Evolutionary conservation across 2,329 filamentous ascomycete species (phyloP).

Genomic region (Fusarium pseudograminearum): DNA sequence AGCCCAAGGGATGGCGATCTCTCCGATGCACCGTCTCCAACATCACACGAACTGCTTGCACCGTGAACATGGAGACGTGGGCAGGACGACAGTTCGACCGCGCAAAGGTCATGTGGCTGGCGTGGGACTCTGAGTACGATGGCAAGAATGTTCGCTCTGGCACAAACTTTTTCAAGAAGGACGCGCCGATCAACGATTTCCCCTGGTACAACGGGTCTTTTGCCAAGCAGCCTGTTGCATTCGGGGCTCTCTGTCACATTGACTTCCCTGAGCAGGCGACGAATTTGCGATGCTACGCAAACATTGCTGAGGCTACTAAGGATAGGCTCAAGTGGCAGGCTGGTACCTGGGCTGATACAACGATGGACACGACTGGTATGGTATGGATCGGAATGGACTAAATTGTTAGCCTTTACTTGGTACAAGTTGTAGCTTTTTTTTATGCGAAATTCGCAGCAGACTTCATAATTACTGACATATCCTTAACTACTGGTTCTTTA

Average conservation of each 20-base stretch:
- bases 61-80: background rate
- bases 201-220: constrained; percentile 3
- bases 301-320: background rate
- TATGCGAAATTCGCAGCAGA: too few species aligned
- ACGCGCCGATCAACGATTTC: background rate
- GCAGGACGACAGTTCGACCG: background rate
- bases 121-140: constrained; percentile 5
- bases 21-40: background rate
- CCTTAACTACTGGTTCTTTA: too few species aligned
- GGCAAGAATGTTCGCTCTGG: constrained; percentile 1
- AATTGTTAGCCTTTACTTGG: too few species aligned
- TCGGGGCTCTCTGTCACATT: background rate
- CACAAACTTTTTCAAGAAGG: background rate
- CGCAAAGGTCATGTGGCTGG: constrained; percentile 6
- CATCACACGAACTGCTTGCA: background rate
- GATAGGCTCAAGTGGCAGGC: constrained; percentile 2
- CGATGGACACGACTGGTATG: background rate
- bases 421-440: too few species aligned
- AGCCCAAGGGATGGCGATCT: background rate
- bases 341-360: constrained; percentile 5
- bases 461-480: too few species aligned
- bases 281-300: background rate
- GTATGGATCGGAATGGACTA: constrained; percentile 2
- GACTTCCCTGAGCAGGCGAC: background rate
- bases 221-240: background rate